Percentiles rank a stretch among this genome's conserved stretches.
Evolutionary conservation across 2,329 filamentous ascomycete genomes (phyloP).

Genomic region (Coleophoma eucalyptorum): DNA sequence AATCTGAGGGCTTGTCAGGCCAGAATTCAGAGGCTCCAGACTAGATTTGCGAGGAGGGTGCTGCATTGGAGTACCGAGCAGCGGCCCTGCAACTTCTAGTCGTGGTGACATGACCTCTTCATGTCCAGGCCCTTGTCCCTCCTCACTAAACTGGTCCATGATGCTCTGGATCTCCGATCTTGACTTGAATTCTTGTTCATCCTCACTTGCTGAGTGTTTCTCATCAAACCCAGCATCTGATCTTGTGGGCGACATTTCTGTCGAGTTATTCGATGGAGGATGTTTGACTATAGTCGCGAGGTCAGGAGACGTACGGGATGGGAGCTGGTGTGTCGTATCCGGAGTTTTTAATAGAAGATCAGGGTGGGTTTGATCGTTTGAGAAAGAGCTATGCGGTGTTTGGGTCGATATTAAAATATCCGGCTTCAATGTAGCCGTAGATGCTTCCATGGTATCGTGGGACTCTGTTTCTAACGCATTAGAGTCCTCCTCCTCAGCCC

Average conservation of each 20-base stretch:
- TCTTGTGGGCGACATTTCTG: constrained; percentile 45
- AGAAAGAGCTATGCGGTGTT: constrained; percentile 9
- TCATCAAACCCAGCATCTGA: constrained; percentile 56
- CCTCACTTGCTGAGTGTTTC: constrained; percentile 52
- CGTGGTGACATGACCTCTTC: constrained; percentile 92
- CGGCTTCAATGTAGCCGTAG: constrained; percentile 28
- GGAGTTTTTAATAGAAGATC: constrained; percentile 43
- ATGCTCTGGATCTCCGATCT: constrained; percentile 92
- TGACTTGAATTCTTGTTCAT: constrained; percentile 65
- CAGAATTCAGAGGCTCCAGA: constrained; percentile 61
- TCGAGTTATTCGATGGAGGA: constrained; percentile 31
- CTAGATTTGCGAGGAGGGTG: constrained; percentile 86
- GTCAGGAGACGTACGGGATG: too few species aligned
- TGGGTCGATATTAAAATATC: constrained; percentile 6
- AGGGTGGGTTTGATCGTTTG: constrained; percentile 35
- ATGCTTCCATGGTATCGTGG: constrained; percentile 27
- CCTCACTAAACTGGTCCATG: constrained; percentile 90
- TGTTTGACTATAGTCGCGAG: too few species aligned
- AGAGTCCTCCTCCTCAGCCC: not conserved
- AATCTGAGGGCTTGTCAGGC: constrained; percentile 16
- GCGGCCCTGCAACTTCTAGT: constrained; percentile 76
- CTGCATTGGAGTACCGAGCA: constrained; percentile 60
- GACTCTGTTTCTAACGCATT: not conserved
- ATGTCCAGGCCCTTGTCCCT: constrained; percentile 64
- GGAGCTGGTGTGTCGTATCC: constrained; percentile 26